A percentile compares a stretch with the other conserved stretches of the same genome.
These are phyloP conservation scores for Phytophthora tubulina DNA, from an alignment of 352 stramenopile species.

Conservation along the genomic window DNA sequence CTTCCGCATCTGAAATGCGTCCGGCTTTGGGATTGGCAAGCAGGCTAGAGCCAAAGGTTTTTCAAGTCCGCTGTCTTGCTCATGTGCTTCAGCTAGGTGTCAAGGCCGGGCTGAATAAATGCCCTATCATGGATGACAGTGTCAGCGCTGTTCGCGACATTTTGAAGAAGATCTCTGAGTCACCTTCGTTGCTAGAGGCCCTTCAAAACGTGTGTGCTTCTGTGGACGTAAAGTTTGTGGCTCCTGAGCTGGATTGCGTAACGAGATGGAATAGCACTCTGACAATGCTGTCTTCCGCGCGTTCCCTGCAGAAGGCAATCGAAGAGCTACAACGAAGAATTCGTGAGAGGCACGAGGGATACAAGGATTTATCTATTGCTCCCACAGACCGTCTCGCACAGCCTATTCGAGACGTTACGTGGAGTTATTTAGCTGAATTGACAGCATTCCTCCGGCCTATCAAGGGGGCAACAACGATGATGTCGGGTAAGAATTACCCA, in stretches of 20 bases:
- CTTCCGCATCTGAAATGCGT: background rate
- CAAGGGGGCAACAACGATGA: slow-evolving; percentile 21
- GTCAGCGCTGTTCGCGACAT: slow-evolving; percentile 9
- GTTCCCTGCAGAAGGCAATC: background rate
- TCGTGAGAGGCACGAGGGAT: slow-evolving; percentile 12
- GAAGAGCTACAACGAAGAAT: slow-evolving; percentile 1
- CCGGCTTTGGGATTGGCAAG: too few relatives aligned
- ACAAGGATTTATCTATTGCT: slow-evolving; percentile 13
- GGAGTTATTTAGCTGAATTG: background rate
- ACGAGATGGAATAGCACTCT: slow-evolving; percentile 2
- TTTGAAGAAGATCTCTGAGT: slow-evolving; percentile 19
- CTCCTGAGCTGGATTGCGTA: background rate
- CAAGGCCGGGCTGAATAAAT: slow-evolving; percentile 11
- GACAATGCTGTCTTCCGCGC: background rate
- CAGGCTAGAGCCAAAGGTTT: background rate
- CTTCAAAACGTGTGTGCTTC: slow-evolving; percentile 1
- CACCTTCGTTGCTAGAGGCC: slow-evolving; percentile 5
- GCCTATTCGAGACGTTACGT: background rate
- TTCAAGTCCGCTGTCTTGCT: slow-evolving; percentile 21
- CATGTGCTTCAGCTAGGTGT: slow-evolving; percentile 26
- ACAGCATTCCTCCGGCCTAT: slow-evolving; percentile 16
- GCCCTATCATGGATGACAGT: background rate
- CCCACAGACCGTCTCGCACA: background rate
- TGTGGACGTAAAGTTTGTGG: background rate
- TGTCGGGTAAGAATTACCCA: slow-evolving; percentile 22